phyloP scores from a whole-genome alignment of 495 filamentous ascomycete species.

The Collariella sp. region DNA sequence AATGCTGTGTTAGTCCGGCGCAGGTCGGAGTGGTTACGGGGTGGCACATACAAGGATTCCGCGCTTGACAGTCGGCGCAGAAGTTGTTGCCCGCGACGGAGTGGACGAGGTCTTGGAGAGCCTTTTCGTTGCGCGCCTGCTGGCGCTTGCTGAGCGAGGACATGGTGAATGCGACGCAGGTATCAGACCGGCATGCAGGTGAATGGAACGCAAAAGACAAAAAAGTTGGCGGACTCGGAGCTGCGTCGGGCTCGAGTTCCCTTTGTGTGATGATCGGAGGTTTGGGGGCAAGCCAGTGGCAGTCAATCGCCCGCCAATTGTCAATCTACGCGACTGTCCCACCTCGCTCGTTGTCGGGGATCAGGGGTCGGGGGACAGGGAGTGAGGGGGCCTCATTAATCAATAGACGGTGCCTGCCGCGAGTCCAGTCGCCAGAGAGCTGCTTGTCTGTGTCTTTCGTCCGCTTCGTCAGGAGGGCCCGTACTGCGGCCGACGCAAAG shows the following conservation, averaged over 20 bases:
- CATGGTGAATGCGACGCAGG: constrained; percentile 31
- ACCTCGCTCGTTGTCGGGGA: background rate
- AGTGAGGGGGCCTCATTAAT: background rate
- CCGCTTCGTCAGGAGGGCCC: background rate
- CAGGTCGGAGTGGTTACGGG: constrained; percentile 3
- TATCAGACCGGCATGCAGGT: background rate
- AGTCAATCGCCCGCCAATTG: background rate
- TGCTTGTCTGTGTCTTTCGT: background rate
- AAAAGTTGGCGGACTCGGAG: background rate
- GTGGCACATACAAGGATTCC: constrained; percentile 76
- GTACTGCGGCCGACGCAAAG: background rate
- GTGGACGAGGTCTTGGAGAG: constrained; percentile 82
- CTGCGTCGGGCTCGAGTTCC: background rate
- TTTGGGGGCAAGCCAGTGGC: constrained; percentile 2
- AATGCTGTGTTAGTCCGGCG: constrained; percentile 15
- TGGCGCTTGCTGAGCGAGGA: constrained; percentile 74
- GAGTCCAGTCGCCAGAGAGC: background rate
- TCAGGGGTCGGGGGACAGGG: background rate
- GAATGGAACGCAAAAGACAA: background rate
- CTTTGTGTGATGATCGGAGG: constrained; percentile 14
- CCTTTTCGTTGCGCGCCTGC: constrained; percentile 91
- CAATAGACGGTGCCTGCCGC: constrained; percentile 1
- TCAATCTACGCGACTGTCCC: constrained; percentile 12
- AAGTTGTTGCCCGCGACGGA: constrained; percentile 83
- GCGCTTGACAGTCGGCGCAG: constrained; percentile 86